phyloP scores from a whole-genome alignment of 805 yeast genomes.

The Suhomyces sp. region DNA sequence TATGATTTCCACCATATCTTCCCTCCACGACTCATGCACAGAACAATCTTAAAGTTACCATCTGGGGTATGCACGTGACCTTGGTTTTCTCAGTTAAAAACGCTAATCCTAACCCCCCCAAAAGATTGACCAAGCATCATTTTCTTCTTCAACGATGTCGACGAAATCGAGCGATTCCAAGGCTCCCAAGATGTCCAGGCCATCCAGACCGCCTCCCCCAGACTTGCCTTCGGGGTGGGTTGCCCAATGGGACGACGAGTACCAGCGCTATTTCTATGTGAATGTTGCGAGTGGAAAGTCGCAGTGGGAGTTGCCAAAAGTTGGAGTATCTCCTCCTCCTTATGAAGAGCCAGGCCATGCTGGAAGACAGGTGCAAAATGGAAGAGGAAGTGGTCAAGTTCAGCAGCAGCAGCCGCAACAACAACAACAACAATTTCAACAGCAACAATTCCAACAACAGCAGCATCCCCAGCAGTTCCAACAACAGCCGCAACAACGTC shows the following conservation, averaged over 20 bases:
- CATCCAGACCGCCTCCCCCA: constrained; percentile 12
- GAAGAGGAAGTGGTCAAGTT: too few species aligned
- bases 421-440: constrained; percentile 5
- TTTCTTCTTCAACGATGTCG: too few species aligned
- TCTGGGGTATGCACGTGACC: too few species aligned
- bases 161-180: neutral
- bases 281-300: constrained; percentile 26
- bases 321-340: constrained; percentile 3
- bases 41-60: too few species aligned
- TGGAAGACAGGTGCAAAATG: neutral
- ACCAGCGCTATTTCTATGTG: constrained; percentile 26
- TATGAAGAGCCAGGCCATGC: constrained; percentile 1
- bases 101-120: too few species aligned
- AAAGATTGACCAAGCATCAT: too few species aligned
- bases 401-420: neutral
- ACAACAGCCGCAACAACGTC: constrained; percentile 1
- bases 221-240: constrained; percentile 31
- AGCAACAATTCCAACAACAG: constrained; percentile 1
- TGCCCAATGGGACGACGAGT: constrained; percentile 36
- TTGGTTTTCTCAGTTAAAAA: too few species aligned
- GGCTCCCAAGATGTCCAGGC: neutral
- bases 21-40: too few species aligned
- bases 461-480: constrained; percentile 3
- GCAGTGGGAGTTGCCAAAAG: constrained; percentile 29
- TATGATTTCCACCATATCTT: too few species aligned